Evolutionary conservation across 352 stramenopile species (phyloP).

Genomic region (Blastocystis sp.): DNA sequence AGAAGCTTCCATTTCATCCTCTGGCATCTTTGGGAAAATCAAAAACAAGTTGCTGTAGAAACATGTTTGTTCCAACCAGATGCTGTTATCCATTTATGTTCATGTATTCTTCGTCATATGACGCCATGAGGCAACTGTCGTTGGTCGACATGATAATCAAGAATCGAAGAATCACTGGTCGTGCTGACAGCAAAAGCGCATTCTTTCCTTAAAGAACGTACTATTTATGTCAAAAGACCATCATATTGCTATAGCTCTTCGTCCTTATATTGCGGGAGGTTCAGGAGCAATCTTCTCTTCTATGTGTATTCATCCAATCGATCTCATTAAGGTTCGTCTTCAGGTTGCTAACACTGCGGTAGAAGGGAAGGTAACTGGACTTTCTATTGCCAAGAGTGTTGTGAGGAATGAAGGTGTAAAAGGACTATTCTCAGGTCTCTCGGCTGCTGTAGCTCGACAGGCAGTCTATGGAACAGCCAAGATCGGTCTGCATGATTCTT

Average conservation of each 20-base stretch:
- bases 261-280: slow-evolving; percentile 49
- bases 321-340: slow-evolving; percentile 80
- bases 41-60: slow-evolving; percentile 5
- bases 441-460: slow-evolving; percentile 68
- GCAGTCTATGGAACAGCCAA: slow-evolving; percentile 69
- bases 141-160: slow-evolving; percentile 22
- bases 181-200: slow-evolving; percentile 1
- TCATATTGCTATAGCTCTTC: not conserved
- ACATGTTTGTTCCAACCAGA: not conserved
- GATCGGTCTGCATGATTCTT: slow-evolving; percentile 67
- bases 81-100: not conserved
- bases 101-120: not conserved
- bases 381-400: slow-evolving; percentile 74
- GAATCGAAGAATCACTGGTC: slow-evolving; percentile 11
- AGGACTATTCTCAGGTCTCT: slow-evolving; percentile 79
- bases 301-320: slow-evolving; percentile 75
- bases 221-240: slow-evolving; percentile 26
- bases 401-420: slow-evolving; percentile 74
- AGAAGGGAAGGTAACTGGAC: slow-evolving; percentile 72
- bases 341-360: slow-evolving; percentile 70
- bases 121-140: not conserved
- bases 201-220: slow-evolving; percentile 39
- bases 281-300: slow-evolving; percentile 61
- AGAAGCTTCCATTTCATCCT: not conserved
- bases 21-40: slow-evolving; percentile 27